Evolutionary conservation across 1,284 basidiomycete genomes (phyloP).

Genomic region (Pascua sp.): DNA sequence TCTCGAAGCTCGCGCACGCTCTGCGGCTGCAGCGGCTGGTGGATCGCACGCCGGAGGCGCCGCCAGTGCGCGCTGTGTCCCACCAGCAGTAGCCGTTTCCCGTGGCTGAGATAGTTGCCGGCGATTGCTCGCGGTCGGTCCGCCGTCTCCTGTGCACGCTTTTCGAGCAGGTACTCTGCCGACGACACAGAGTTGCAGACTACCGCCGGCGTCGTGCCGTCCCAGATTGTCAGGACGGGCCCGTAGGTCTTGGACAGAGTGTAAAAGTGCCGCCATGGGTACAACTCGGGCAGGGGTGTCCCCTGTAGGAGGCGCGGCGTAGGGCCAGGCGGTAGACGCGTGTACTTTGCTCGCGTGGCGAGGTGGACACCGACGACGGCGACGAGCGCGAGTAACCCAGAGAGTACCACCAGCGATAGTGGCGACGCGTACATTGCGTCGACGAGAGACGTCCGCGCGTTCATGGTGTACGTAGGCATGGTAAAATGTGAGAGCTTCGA

Average conservation of each 20-base stretch:
- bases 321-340: too few relatives aligned
- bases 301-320: too few relatives aligned
- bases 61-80: constrained; percentile 13
- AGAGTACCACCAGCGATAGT: too few relatives aligned
- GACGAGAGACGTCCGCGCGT: too few relatives aligned
- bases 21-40: constrained; percentile 57
- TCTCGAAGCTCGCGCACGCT: constrained; percentile 54
- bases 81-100: constrained; percentile 9
- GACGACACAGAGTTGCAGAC: constrained; percentile 3
- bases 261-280: constrained; percentile 11
- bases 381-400: too few relatives aligned
- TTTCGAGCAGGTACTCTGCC: constrained; percentile 52
- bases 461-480: too few relatives aligned
- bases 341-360: too few relatives aligned
- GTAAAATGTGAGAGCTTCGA: too few relatives aligned
- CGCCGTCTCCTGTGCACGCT: constrained; percentile 54
- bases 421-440: too few relatives aligned
- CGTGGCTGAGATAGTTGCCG: constrained; percentile 24
- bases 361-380: too few relatives aligned
- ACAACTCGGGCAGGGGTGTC: background rate
- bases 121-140: constrained; percentile 56
- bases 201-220: background rate
- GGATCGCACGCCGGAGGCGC: constrained; percentile 53
- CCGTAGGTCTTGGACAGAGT: constrained; percentile 4
- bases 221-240: constrained; percentile 9